Base-by-base conservation (phyloP, 345 rosid species). In the Salix viminalis region DNA sequence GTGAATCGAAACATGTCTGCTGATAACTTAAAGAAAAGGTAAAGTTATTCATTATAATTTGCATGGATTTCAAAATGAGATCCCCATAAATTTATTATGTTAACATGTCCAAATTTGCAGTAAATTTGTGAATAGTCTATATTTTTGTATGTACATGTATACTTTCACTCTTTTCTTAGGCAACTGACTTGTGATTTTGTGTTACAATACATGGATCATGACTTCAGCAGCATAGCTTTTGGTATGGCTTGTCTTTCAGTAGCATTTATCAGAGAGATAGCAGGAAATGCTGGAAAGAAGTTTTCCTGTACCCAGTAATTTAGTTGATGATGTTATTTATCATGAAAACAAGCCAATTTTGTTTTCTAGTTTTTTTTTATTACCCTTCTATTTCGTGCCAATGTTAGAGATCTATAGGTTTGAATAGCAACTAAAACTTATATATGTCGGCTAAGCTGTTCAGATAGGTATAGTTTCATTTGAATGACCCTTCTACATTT, bases 21-120 rank as follows among this genome's bases (percentile, higher is more conserved):
- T 8, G 94, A 91, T 48, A 90, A 90, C 67, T 80, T 93, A 86
- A 95, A 95, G 90, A 95, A 95, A 86, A 90, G 87, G 99, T 95
- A 82, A 76, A 78, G 46, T 67, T 85, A 39, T 80, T 65, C 24
- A 23, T 60, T 54, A 34, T 65, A 67, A 24, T 54, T 70, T 34
- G 52, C 3, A 30, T 54, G 61, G 26, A 19, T 19, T 50, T 7
- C 23, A 28, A 32, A 77, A 48, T 71, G 14, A 65, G 28, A 58
- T 71, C n/a, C n/a, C 4, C 65, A 65, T 3, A n/a, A 65, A 15
- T 24, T 36, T 50, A 8, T 52, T 67, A 28, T 46, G 36, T 10
- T 46, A 34, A 41, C 23, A n/a, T 66, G 11, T 54, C 61, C 12
- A 2, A 24, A 7, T 21, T 54, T 21, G 24, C 61, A 21, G 1